A percentile compares a stretch with the other conserved stretches of the same genome.
phyloP scores from a whole-genome alignment of 352 stramenopile genomes.

The Globisporangium cylindrosporum region DNA sequence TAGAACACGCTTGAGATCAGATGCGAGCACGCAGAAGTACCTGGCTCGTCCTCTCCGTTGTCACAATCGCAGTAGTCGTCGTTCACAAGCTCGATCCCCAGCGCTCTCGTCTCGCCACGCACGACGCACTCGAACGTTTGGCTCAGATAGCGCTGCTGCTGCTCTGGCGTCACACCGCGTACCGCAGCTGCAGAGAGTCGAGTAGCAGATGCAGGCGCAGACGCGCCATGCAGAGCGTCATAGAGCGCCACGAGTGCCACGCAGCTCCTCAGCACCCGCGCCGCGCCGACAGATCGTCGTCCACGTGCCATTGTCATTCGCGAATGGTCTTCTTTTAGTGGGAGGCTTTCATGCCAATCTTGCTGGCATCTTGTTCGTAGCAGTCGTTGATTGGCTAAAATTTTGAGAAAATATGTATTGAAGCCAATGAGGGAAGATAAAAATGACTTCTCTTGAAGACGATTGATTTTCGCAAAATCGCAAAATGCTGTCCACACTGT shows the following conservation, averaged over 20 bases:
- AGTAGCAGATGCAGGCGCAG: neutral
- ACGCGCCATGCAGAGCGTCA: constrained; percentile 1
- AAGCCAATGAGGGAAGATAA: no score
- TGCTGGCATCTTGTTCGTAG: no score
- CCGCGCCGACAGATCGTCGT: neutral
- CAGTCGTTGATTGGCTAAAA: no score
- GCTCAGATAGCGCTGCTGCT: constrained; percentile 26
- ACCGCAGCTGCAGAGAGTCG: constrained; percentile 14
- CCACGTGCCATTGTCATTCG: neutral
- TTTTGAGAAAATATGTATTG: no score
- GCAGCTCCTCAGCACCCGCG: constrained; percentile 1
- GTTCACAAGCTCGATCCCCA: constrained; percentile 70
- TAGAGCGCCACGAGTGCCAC: neutral
- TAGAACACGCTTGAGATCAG: constrained; percentile 50
- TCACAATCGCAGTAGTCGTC: constrained; percentile 95
- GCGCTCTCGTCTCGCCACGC: constrained; percentile 22
- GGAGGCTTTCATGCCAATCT: no score
- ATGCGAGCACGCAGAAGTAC: constrained; percentile 79
- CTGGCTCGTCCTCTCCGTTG: constrained; percentile 85
- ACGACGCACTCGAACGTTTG: constrained; percentile 33
- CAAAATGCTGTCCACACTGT: no score
- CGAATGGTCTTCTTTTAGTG: constrained; percentile 3
- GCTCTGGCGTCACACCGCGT: constrained; percentile 36
- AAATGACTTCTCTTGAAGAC: no score
- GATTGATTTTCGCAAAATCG: no score